Evolutionary conservation across 2,329 filamentous ascomycete species (phyloP), one percentile per base, ranked within the genome.

Genomic region (Stenocarpella maydis): DNA sequence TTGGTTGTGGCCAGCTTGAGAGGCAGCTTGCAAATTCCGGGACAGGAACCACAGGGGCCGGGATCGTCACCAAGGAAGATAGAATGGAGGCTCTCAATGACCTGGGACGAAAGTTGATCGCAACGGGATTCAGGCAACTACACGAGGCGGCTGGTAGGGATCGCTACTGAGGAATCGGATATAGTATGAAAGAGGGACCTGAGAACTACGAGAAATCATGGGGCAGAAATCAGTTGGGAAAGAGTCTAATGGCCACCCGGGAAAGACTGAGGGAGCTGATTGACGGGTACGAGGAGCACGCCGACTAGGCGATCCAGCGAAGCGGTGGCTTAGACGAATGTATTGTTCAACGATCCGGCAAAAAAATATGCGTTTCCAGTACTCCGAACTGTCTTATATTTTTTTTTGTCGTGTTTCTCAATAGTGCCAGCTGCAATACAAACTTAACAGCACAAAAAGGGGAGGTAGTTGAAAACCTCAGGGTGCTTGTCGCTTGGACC

Each of bases 1-100:
- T 66, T 26, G 63, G 63, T 14, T 37, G 63, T 31, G 63, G 49
- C 19, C 24, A 55, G 49, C 24, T 66, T 4, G 21, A 52, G 21
- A 1, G 1, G 1, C 17, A 14, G 12, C 37, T 66, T 15, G 31
- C 10, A 37, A 21, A 5, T 2, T 14, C 49, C 9, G 5, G 19
- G 2, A 6, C 31, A 34, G 31, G 31, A 9, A 34, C 31, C 4
- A 34, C 31, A 34, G 31, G n/a, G n/a, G n/a, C n/a, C n/a, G 37
- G 7, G 19, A 2, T 55, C 53, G 24, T 4, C 9, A 26, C 19
- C 7, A 55, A 9, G 17, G 53, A 55, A 1, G 34, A 55, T 12
- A 39, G 34, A 21, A 17, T 5, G n/a, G 34, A 41, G 14, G 24
- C 21, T 1, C 54, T 58, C 9, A 7, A 15, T 9, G 15, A 39